Conservation (phyloP, 2,329 filamentous ascomycete species). For the Phialophora tarda region DNA sequence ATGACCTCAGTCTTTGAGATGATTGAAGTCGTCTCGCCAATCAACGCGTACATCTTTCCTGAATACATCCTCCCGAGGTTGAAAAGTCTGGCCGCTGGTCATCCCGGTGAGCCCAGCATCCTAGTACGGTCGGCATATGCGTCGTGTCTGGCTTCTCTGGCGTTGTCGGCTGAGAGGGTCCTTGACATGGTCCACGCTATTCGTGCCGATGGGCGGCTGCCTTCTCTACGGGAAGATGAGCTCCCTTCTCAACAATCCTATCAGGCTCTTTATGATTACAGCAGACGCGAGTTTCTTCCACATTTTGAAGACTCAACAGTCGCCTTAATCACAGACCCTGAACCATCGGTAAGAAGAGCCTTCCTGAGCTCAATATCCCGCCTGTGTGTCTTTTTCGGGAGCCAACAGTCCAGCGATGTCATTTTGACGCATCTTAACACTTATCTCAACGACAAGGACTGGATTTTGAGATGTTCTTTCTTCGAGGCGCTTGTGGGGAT, state of each 20-base stretch:
- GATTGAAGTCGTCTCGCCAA: conserved; percentile 82
- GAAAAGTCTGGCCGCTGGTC: conserved; percentile 61
- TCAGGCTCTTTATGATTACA: conserved; percentile 83
- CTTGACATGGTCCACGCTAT: conserved; percentile 90
- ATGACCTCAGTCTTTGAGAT: conserved; percentile 87
- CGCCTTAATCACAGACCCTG: conserved; percentile 81
- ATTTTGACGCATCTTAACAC: conserved; percentile 95
- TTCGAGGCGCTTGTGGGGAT: conserved; percentile 96
- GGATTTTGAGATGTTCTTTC: conserved; percentile 95
- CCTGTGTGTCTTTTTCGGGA: conserved; percentile 93
- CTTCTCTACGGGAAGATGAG: conserved; percentile 76
- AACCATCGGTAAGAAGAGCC: conserved; percentile 84
- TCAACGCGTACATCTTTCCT: conserved; percentile 70
- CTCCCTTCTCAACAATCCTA: conserved; percentile 71
- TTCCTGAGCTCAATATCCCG: conserved; percentile 91
- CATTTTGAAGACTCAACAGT: conserved; percentile 90
- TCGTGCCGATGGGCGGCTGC: conserved; percentile 79
- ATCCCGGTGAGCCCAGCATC: conserved; percentile 64
- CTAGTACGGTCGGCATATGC: conserved; percentile 90
- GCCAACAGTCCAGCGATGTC: conserved; percentile 91
- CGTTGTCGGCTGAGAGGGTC: conserved; percentile 81
- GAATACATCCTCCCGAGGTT: conserved; percentile 68
- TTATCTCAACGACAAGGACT: conserved; percentile 94
- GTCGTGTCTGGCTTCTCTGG: conserved; percentile 85
- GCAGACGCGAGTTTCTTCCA: conserved; percentile 79